phyloP scores from a whole-genome alignment of 192 early-diverging fungal genomes.

The Podochytrium sp. region DNA sequence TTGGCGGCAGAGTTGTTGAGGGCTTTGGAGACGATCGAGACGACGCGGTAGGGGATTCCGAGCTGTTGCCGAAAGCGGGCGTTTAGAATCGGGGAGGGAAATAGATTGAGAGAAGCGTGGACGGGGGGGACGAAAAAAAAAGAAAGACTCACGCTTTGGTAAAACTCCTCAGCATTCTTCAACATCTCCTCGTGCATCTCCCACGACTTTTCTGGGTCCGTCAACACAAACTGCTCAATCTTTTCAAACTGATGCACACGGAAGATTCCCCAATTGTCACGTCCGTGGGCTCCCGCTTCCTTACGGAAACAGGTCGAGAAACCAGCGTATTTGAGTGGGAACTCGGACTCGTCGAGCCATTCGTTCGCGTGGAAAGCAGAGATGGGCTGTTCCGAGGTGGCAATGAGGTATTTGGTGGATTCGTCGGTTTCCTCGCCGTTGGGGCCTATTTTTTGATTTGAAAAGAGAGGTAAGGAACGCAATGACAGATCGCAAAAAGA shows the following conservation, averaged over 20 bases:
- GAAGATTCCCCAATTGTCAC: slow-evolving; percentile 99
- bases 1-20: slow-evolving; percentile 99
- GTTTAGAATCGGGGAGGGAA: background rate
- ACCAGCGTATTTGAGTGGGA: slow-evolving; percentile 90
- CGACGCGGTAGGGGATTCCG: slow-evolving; percentile 91
- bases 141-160: slow-evolving; percentile 63
- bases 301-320: slow-evolving; percentile 99
- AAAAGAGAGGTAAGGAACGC: background rate
- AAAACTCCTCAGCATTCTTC: slow-evolving; percentile 87
- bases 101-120: background rate
- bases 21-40: slow-evolving; percentile 95
- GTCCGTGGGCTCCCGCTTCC: slow-evolving; percentile 96
- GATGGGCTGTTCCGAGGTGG: slow-evolving; percentile 98
- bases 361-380: slow-evolving; percentile 93
- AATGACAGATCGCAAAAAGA: too few relatives aligned
- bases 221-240: slow-evolving; percentile 97
- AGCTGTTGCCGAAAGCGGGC: too few relatives aligned
- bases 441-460: slow-evolving; percentile 38
- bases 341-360: slow-evolving; percentile 92
- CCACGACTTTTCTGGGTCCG: slow-evolving; percentile 97
- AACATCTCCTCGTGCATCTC: slow-evolving; percentile 99
- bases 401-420: slow-evolving; percentile 90
- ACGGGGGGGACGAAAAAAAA: background rate
- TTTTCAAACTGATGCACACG: slow-evolving; percentile 99
- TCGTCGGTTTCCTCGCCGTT: slow-evolving; percentile 61